Evolutionary conservation across 768 basidiomycete genomes (phyloP), one percentile per base, ranked within the genome.

Genomic region (Guyanaporus albipodus): DNA sequence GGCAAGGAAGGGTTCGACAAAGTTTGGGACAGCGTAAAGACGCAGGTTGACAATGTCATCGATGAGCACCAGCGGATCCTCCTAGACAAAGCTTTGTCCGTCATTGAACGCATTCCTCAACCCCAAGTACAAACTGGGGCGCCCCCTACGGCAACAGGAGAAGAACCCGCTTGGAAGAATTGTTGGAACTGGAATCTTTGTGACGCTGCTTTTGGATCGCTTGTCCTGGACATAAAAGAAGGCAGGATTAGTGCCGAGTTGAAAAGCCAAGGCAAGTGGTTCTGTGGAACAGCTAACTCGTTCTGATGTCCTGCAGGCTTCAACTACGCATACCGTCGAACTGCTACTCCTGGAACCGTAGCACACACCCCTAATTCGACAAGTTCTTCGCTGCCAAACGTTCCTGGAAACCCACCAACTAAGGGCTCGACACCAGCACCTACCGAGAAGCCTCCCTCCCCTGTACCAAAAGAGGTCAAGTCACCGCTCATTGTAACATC

Each of bases 141-240:
- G 6, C 74, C 72, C 0, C 73, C 76, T 8, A 72, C 77, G 1
- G 72, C 76, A 8, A 73, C 77, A 3, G 77, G 78, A 3, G 95
- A 99, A 64, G 93, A 97, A 57, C 83, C 86, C 4, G 84, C 90
- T 0, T 99, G 96, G 96, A 99, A 97, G 69, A 97, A 96, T 64
- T 92, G 91, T 64, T 97, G 95, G 95, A 92, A 96, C 64, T 96
- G 95, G 95, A 95, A 97, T 60, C 70, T 98, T 34, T 93, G 93
- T 53, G 96, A 99, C 57, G 95, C 95, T 6, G 89, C 92, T 2
- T 96, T 86, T 50, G 95, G 96, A 2, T 83, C 82, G 10, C 76
- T 99, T 27, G 72, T 96, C 2, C 71, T 99, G 36, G 92, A 96
- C 55, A 71, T 98, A 57, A 87, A 87, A 57, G 94, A 98, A 49